A percentile compares a stretch with the other conserved stretches of the same genome.
phyloP scores from a whole-genome alignment of 257 asterid species.

The Salvia hispanica region DNA sequence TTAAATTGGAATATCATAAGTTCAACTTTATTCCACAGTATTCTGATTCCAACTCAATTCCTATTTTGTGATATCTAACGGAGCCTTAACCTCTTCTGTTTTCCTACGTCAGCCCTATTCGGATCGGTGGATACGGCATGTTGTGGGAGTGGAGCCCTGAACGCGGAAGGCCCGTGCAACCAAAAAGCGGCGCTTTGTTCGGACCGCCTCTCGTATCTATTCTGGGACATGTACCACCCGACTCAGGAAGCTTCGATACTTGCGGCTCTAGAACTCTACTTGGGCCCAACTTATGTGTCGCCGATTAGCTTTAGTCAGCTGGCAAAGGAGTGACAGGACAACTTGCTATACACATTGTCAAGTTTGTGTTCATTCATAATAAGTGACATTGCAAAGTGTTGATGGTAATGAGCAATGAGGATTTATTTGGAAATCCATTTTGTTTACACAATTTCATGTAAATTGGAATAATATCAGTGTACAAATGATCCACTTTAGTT shows the following conservation, averaged over 20 bases:
- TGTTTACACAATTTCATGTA: not conserved
- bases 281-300: slow-evolving; percentile 36
- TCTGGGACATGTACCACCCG: slow-evolving; percentile 67
- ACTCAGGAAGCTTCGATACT: slow-evolving; percentile 44
- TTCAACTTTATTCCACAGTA: no score
- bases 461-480: no score
- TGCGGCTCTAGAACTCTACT: slow-evolving; percentile 43
- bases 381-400: no score
- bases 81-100: not conserved
- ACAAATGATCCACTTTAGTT: no score
- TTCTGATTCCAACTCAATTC: no score
- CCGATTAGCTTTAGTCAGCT: slow-evolving; percentile 43
- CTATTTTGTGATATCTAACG: no score
- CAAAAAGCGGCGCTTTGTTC: slow-evolving; percentile 40
- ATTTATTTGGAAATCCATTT: not conserved
- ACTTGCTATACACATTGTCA: no score
- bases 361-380: no score
- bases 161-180: slow-evolving; percentile 44
- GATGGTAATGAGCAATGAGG: slow-evolving; percentile 15
- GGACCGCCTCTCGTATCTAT: slow-evolving; percentile 42
- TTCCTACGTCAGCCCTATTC: slow-evolving; percentile 30
- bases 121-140: slow-evolving; percentile 48
- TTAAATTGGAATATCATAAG: no score
- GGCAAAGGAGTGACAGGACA: slow-evolving; percentile 9
- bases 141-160: slow-evolving; percentile 52